Evolutionary conservation across 371 early-diverging fungal species (phyloP), one percentile per base, ranked within the genome.

Genomic region (Globomyces sp.): DNA sequence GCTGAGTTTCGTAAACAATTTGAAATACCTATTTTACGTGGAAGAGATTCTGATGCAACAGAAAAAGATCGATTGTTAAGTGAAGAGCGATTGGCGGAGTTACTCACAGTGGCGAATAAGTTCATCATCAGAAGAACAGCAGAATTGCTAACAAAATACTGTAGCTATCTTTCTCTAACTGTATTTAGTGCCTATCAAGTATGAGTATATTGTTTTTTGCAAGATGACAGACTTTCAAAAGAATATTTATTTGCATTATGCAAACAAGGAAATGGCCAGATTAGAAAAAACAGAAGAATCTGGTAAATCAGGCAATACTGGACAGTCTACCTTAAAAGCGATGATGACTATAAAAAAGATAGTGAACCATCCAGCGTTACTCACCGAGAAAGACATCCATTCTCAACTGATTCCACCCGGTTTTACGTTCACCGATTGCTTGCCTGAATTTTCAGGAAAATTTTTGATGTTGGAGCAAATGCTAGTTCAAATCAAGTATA

Each of bases 181-280:
- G 37, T 42, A 40, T 24, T 0, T 70, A 92, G 92, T 98, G 51
- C 98, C 98, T 0, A 84, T 84, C 37, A 98, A 98, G 76, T 95
- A 89, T 77, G 98, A 98, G 64, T 93, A 98, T 69, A 95, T 98
- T 11, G 97, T 98, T 34, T 98, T 98, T 75, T 94, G 95, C 74
- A 85, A 86, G 63, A 77, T 95, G 10, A 83, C 91, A 0, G 80
- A 84, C 4, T 70, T 89, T 24, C 98, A 98, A 75, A 64, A 84
- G n/a, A 77, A 83, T 3, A 76, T 98, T 3, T 98, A 98, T 74
- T 81, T 89, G 48, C 74, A 85, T 11, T 96, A 91, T 47, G 68
- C 89, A 42, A 85, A 85, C 39, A 85, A 90, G 42, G 92, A 87
- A 55, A 89, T 93, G 53, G 89, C 90, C 66, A 77, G 57, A 77